Percentiles rank a stretch among this genome's conserved stretches.
phyloP scores from a whole-genome alignment of 257 asterid genomes.

The Anisodus acutangulus region DNA sequence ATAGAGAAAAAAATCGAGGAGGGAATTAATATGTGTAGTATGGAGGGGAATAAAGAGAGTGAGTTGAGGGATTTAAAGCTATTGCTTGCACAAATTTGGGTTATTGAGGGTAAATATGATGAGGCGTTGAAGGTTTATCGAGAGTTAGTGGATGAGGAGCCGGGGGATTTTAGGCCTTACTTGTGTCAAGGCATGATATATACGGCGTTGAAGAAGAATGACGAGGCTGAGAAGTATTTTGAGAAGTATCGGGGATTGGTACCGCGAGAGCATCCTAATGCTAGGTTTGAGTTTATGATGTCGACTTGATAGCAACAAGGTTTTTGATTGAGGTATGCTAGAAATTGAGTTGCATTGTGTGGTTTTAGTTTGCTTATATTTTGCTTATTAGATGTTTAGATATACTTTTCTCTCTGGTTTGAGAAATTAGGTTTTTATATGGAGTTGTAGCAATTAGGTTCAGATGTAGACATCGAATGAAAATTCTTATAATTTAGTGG shows the following conservation, averaged over 20 bases:
- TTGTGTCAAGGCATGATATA: slow-evolving; percentile 88
- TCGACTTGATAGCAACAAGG: slow-evolving; percentile 74
- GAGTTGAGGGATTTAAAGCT: slow-evolving; percentile 84
- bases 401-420: not conserved
- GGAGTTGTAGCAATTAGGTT: not conserved
- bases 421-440: not conserved
- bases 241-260: slow-evolving; percentile 79
- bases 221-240: slow-evolving; percentile 80
- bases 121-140: slow-evolving; percentile 70
- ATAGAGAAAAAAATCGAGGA: slow-evolving; percentile 57
- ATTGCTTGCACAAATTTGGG: slow-evolving; percentile 79
- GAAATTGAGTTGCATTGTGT: not conserved
- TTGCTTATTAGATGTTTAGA: not conserved
- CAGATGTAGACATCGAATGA: not conserved
- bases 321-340: slow-evolving; percentile 32
- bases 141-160: slow-evolving; percentile 82
- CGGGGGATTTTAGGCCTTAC: slow-evolving; percentile 91
- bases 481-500: not conserved
- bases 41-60: slow-evolving; percentile 52
- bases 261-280: slow-evolving; percentile 78
- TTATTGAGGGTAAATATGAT: slow-evolving; percentile 61
- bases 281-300: slow-evolving; percentile 68
- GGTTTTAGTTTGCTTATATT: not conserved
- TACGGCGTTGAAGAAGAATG: slow-evolving; percentile 66
- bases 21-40: slow-evolving; percentile 61